Base-by-base conservation (phyloP, 2,329 filamentous ascomycete genomes). In the Ophiostoma tasmaniense region DNA sequence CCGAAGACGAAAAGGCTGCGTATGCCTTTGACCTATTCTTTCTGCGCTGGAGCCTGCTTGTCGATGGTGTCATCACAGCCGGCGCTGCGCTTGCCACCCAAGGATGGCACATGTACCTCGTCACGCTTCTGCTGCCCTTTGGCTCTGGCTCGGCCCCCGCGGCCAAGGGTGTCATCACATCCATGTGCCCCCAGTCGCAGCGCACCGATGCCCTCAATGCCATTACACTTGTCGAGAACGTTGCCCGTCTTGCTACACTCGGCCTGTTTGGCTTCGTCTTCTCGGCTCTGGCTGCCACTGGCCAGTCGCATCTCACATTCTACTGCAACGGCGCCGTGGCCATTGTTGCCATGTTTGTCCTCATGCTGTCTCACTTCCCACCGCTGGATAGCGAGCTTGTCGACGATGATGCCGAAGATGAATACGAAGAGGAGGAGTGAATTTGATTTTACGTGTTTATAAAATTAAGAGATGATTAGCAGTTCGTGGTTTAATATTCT, bases 131-230 rank as follows among this genome's bases (percentile, higher is more conserved):
- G 1, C 80, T 92, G 0, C 89, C 89, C 0, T 85, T 91, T 37
- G 88, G 87, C 0, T 89, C 89, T 0, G 89, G 89, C 0, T 89
- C 89, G 0, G 89, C 88, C 0, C 84, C 88, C 0, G 87, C 89
- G 0, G 87, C 88, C 1, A 92, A 91, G 72, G 89, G 89, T 0
- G 87, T 89, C n/a, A 90, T 91, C 70, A 84, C 90, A 0, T 85
- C 89, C 69, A 89, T 91, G 87, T 88, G 88, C 62, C 80, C 87
- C 0, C 80, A 85, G 1, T 81, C 81, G 0, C 84, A 89, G 68
- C 82, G 89, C 0, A 82, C 85, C 0, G 89, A 92, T 74, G 89
- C 89, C 0, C 78, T 92, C 2, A 87, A 87, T 52, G 88, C 87
- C 0, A 87, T 92, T 14, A 90, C 87, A 0, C 78, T 91, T 0